These are phyloP conservation scores for Draba incana DNA, from an alignment of 345 rosid species.

Conservation along the genomic window DNA sequence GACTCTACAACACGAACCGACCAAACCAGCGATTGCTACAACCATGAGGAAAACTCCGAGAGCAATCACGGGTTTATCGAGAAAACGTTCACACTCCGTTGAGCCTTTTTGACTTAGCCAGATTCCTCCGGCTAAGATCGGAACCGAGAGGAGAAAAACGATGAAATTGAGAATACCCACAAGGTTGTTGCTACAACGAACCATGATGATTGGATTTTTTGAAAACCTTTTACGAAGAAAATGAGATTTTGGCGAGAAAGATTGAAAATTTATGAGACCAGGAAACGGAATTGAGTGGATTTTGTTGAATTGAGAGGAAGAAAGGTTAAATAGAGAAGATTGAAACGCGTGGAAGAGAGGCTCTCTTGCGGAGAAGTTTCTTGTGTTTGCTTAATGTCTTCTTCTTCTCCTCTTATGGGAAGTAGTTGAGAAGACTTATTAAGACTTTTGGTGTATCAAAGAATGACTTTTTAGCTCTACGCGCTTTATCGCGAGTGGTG, in stretches of 20 bases:
- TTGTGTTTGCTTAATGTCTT: constrained; percentile 4
- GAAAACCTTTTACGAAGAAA: not conserved
- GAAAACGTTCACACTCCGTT: constrained; percentile 80
- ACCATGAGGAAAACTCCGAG: constrained; percentile 82
- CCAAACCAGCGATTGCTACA: constrained; percentile 78
- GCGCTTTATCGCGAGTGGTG: constrained; percentile 25
- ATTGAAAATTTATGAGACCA: constrained; percentile 19
- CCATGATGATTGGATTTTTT: constrained; percentile 15
- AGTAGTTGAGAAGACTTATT: constrained; percentile 14
- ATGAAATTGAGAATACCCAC: constrained; percentile 77
- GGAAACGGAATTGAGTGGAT: not conserved
- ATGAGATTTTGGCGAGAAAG: constrained; percentile 6
- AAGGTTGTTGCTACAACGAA: constrained; percentile 77
- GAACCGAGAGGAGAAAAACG: constrained; percentile 77
- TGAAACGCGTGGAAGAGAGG: constrained; percentile 39
- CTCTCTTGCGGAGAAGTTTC: constrained; percentile 30
- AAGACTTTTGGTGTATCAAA: constrained; percentile 24
- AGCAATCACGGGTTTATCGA: constrained; percentile 73
- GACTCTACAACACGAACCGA: constrained; percentile 89
- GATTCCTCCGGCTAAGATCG: constrained; percentile 78
- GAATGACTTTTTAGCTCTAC: constrained; percentile 24
- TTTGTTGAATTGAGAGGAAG: not conserved
- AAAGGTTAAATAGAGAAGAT: not conserved
- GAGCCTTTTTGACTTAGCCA: constrained; percentile 75
- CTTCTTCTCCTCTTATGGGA: constrained; percentile 7